Evolutionary conservation across 139 green algal genomes (phyloP).

Genomic region (Haematococcus lacustris): DNA sequence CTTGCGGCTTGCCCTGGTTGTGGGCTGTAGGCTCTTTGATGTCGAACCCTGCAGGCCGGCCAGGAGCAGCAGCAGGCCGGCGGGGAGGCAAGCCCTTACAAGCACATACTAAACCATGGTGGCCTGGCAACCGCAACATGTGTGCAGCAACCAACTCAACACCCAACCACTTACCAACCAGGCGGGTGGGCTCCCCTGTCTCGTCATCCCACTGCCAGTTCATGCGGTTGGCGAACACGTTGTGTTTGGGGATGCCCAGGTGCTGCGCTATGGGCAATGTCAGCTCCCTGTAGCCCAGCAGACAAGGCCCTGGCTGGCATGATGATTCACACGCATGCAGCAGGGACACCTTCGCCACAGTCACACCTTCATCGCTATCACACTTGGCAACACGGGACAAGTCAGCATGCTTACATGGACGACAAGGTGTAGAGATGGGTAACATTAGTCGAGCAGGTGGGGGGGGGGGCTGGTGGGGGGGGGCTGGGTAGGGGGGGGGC

Average conservation of each 20-base stretch:
- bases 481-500: not conserved
- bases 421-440: not conserved
- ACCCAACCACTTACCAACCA: conserved; percentile 59
- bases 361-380: no score
- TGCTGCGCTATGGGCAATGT: conserved; percentile 50
- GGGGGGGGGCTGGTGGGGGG: not conserved
- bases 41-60: conserved; percentile 66
- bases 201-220: conserved; percentile 63
- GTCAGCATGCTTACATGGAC: not conserved
- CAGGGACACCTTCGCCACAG: no score
- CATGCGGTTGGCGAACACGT: conserved; percentile 74
- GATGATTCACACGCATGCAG: no score
- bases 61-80: no score
- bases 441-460: not conserved
- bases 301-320: not conserved
- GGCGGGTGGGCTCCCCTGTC: conserved; percentile 26
- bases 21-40: conserved; percentile 44
- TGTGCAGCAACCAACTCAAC: conserved; percentile 50
- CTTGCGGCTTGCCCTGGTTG: conserved; percentile 55
- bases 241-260: conserved; percentile 50
- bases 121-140: no score
- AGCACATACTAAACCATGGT: no score
- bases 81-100: no score
- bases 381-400: not conserved
- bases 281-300: conserved; percentile 44